These are phyloP conservation scores for Gossypium arboreum DNA, from an alignment of 345 rosid genomes.

Conservation along the genomic window DNA sequence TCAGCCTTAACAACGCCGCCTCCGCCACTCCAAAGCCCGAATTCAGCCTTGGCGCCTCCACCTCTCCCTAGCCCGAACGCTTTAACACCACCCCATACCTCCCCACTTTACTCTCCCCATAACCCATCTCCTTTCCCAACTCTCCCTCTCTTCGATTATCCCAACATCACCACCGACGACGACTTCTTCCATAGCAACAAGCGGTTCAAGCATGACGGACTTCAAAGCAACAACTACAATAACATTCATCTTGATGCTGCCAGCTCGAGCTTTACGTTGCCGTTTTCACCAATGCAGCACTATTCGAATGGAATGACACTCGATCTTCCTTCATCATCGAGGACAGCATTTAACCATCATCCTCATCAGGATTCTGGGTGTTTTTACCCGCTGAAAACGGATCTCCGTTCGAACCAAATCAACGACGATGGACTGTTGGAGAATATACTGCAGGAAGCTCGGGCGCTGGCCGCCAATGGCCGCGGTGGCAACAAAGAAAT, in stretches of 20 bases:
- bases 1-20: not conserved
- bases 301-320: constrained; percentile 13
- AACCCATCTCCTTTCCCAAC: constrained; percentile 27
- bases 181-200: constrained; percentile 40
- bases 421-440: constrained; percentile 36
- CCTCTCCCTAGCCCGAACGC: not conserved
- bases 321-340: constrained; percentile 15
- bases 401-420: constrained; percentile 74
- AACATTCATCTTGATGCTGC: constrained; percentile 21
- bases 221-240: not conserved
- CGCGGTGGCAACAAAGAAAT: constrained; percentile 22
- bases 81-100: constrained; percentile 25
- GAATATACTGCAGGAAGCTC: constrained; percentile 53
- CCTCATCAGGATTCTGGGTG: constrained; percentile 24
- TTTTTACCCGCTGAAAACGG: constrained; percentile 38
- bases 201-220: constrained; percentile 17
- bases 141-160: constrained; percentile 42
- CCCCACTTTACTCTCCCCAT: constrained; percentile 34
- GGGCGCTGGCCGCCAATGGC: constrained; percentile 20
- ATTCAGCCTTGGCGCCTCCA: not conserved
- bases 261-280: constrained; percentile 25
- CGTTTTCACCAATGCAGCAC: constrained; percentile 1
- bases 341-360: constrained; percentile 14
- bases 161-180: not conserved
- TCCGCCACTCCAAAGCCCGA: constrained; percentile 40